A percentile compares a stretch with the other conserved stretches of the same genome.
These are phyloP conservation scores for Nicotiana tabacum DNA, from an alignment of 257 asterid genomes.

Conservation along the genomic window DNA sequence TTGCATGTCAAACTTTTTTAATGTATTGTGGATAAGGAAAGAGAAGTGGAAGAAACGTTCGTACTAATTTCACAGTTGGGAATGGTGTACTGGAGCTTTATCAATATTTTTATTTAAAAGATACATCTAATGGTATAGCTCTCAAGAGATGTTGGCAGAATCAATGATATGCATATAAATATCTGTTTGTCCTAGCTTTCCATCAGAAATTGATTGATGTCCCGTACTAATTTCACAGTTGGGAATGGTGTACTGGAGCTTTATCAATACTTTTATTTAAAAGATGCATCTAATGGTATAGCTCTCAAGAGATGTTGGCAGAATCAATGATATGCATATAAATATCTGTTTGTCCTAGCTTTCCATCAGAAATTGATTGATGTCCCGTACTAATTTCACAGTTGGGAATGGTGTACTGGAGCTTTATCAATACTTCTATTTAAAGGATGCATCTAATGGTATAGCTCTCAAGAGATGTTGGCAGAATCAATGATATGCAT, in stretches of 20 bases:
- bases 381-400: not conserved
- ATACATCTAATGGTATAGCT: not conserved
- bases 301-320: not conserved
- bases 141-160: not conserved
- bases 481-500: not conserved
- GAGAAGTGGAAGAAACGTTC: not conserved
- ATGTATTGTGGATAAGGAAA: not conserved
- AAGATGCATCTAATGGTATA: not conserved
- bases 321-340: not conserved
- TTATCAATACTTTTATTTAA: not conserved
- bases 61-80: not conserved
- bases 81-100: not conserved
- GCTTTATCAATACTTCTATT: not conserved
- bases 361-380: not conserved
- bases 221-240: too few species aligned
- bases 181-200: not conserved
- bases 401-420: not conserved
- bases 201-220: not conserved
- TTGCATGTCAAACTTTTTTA: not conserved
- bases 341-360: not conserved
- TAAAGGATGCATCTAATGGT: not conserved
- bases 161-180: not conserved
- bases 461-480: not conserved
- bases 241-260: not conserved
- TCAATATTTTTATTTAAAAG: not conserved